These are phyloP conservation scores for Periconia sp. DNA, from an alignment of 2,329 filamentous ascomycete species.

Conservation along the genomic window DNA sequence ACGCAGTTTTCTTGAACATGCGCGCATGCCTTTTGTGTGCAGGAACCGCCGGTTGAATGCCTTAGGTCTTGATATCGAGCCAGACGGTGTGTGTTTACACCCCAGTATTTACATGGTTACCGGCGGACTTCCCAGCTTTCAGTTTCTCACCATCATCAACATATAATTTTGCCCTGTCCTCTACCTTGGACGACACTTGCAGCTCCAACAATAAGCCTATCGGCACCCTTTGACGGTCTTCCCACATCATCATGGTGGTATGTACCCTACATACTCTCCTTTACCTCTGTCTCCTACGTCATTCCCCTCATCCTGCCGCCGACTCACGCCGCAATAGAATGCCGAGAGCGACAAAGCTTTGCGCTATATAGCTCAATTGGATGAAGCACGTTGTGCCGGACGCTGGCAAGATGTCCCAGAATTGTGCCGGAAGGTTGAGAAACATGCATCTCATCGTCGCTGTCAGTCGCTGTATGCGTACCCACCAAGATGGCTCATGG, in stretches of 20 bases:
- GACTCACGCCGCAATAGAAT: constrained; percentile 42
- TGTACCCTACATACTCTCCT: constrained; percentile 12
- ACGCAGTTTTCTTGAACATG: constrained; percentile 2
- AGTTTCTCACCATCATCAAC: neutral
- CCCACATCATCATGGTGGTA: constrained; percentile 40
- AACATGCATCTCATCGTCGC: constrained; percentile 82
- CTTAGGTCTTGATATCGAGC: neutral
- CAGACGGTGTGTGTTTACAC: constrained; percentile 14
- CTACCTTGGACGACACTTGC: neutral
- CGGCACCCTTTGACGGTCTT: constrained; percentile 29
- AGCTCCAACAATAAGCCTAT: constrained; percentile 35
- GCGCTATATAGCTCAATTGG: constrained; percentile 79
- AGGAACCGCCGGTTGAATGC: neutral
- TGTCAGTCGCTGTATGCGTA: constrained; percentile 60
- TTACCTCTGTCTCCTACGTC: constrained; percentile 28
- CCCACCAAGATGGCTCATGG: constrained; percentile 16
- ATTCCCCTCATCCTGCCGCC: constrained; percentile 17
- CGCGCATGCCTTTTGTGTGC: neutral
- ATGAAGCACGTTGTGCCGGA: constrained; percentile 83
- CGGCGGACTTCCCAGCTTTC: constrained; percentile 1
- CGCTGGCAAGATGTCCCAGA: constrained; percentile 87
- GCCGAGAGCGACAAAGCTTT: constrained; percentile 72
- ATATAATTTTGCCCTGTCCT: neutral
- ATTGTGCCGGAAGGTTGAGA: constrained; percentile 87
- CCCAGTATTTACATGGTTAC: constrained; percentile 19